Base-by-base conservation (phyloP, 257 asterid species). In the Solanum medicagineum region DNA sequence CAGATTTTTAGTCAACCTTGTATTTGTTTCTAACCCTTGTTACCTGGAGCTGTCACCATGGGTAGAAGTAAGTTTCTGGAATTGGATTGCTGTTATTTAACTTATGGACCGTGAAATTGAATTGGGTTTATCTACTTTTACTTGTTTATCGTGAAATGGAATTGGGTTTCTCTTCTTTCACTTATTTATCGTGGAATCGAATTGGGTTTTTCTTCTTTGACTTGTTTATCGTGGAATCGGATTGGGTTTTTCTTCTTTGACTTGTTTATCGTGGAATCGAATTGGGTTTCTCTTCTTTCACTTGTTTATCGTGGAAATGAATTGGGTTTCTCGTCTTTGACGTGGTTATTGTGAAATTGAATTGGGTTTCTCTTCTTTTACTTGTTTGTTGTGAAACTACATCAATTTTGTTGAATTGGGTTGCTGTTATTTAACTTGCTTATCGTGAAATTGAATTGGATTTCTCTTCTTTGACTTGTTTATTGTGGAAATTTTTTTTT, bases 61-160 rank as follows among this genome's bases (percentile, higher is more conserved):
- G 99, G 98, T 89, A 92, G 77, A 93, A 90, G 99, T 95, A 88
- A 92, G 98, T 87, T 84, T 55, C 24, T 8, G 79, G 42, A 36
- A 36, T 36, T 36, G 42, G 42, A 5, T 36, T 36, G 42, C 42
- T 36, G 42, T 36, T 36, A 36, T 36, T 32, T 36, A 53, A n/a
- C 81, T 71, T 84, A 53, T 84, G 44, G 82, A 6, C 24, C 22
- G 42, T 63, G 70, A 24, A 11, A 7, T 15, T 47, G 42, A 75
- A 75, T 40, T 80, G 20, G 10, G 10, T 63, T 62, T 7, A 32
- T 26, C 15, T 32, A 57, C 6, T 5, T 56, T 69, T 14, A n/a
- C 20, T 68, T 87, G 2, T 40, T 15, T 57, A 45, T 42, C 74
- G 70, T 81, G 32, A 47, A 47, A 20, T 3, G 44, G 80, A 71